phyloP scores from a whole-genome alignment of 2,329 filamentous ascomycete species.

The Phialophora macrospora region DNA sequence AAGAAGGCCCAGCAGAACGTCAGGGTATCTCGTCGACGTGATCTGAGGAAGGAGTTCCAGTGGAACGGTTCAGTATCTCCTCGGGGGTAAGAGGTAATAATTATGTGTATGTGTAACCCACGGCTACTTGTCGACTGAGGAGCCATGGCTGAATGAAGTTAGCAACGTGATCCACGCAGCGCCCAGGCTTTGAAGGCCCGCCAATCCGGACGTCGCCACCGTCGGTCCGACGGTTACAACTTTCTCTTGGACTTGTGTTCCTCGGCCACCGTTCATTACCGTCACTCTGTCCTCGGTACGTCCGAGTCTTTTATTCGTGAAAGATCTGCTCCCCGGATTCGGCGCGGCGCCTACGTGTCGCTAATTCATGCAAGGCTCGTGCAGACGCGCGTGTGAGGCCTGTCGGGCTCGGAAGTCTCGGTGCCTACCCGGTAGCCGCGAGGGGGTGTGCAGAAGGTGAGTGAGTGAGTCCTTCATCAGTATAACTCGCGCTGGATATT shows the following conservation, averaged over 20 bases:
- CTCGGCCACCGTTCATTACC: background rate
- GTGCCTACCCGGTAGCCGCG: conserved; percentile 21
- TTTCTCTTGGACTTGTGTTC: background rate
- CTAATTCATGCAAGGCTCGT: conserved; percentile 26
- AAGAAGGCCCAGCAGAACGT: too few relatives aligned
- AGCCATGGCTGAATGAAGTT: too few relatives aligned
- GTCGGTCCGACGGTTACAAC: background rate
- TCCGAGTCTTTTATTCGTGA: too few relatives aligned
- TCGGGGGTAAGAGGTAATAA: too few relatives aligned
- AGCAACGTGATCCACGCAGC: background rate
- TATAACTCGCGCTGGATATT: background rate
- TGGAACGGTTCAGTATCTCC: too few relatives aligned
- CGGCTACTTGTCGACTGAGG: too few relatives aligned
- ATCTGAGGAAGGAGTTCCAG: too few relatives aligned
- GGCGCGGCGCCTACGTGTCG: background rate
- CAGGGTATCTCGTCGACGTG: too few relatives aligned
- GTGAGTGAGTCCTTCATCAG: conserved; percentile 12
- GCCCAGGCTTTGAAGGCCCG: too few relatives aligned
- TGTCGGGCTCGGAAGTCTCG: conserved; percentile 31
- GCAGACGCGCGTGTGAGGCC: conserved; percentile 28
- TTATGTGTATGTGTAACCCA: too few relatives aligned
- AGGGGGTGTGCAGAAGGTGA: conserved; percentile 25
- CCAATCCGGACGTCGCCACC: background rate
- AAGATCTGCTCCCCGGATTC: background rate
- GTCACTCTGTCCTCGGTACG: too few relatives aligned